A percentile compares a stretch with the other conserved stretches of the same genome.
These are phyloP conservation scores for Trichoderma pleuroti DNA, from an alignment of 2,329 filamentous ascomycete species.

Conservation along the genomic window DNA sequence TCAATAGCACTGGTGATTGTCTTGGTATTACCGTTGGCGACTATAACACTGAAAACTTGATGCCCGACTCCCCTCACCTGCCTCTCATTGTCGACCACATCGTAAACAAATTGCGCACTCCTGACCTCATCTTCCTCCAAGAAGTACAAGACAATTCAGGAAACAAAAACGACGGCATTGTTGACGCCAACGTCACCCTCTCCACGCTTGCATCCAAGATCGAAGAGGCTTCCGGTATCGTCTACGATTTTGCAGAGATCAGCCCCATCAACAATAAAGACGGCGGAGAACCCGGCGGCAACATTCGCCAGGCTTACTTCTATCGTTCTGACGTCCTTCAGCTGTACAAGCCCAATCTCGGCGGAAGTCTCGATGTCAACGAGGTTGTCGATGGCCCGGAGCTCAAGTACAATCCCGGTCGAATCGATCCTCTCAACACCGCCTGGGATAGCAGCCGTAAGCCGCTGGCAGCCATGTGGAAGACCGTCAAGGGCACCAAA, in stretches of 20 bases:
- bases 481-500: conserved; percentile 49
- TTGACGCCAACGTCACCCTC: conserved; percentile 57
- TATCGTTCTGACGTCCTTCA: conserved; percentile 59
- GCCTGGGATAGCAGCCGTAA: conserved; percentile 63
- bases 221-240: conserved; percentile 43
- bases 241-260: conserved; percentile 60
- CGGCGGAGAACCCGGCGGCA: conserved; percentile 65
- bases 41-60: conserved; percentile 70
- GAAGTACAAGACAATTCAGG: conserved; percentile 68
- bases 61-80: conserved; percentile 53
- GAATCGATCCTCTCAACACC: conserved; percentile 58
- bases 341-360: conserved; percentile 57
- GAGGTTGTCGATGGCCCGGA: conserved; percentile 51
- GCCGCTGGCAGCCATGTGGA: conserved; percentile 65
- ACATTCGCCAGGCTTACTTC: conserved; percentile 68
- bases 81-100: conserved; percentile 62
- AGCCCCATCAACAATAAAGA: conserved; percentile 57
- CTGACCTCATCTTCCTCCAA: conserved; percentile 65
- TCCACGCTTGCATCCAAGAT: conserved; percentile 53
- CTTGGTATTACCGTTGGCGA: conserved; percentile 59
- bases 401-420: conserved; percentile 67
- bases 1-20: conserved; percentile 55
- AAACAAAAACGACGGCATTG: conserved; percentile 55
- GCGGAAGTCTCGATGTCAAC: conserved; percentile 51
- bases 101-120: conserved; percentile 58